These are phyloP conservation scores for Teratosphaeria epicoccoides DNA, from an alignment of 2,329 filamentous ascomycete genomes.

Conservation along the genomic window DNA sequence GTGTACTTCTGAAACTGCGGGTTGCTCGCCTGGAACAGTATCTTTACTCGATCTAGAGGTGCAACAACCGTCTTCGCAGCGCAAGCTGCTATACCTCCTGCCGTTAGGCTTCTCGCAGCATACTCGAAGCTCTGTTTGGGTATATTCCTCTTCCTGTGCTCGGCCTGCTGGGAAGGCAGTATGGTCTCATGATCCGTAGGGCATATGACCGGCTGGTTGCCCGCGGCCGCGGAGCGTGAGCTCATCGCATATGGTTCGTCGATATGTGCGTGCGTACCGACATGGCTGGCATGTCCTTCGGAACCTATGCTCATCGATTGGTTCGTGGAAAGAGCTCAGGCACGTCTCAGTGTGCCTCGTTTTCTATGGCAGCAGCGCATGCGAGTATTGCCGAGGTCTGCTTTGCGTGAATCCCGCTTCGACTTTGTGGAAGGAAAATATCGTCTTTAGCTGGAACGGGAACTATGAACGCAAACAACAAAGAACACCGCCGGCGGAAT, in stretches of 20 bases:
- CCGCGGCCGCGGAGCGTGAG: constrained; percentile 10
- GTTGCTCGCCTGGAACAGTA: constrained; percentile 92
- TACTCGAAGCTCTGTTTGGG: constrained; percentile 74
- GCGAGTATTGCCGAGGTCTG: neutral
- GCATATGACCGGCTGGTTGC: constrained; percentile 33
- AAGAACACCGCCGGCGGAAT: neutral
- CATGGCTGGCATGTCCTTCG: constrained; percentile 5
- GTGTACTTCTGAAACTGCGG: constrained; percentile 90
- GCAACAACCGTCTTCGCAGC: constrained; percentile 92
- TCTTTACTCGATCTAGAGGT: constrained; percentile 94
- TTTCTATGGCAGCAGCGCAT: neutral
- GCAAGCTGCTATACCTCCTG: constrained; percentile 84
- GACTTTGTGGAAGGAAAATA: no score
- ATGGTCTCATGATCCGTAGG: constrained; percentile 44
- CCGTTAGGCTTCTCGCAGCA: constrained; percentile 68
- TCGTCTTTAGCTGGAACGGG: neutral
- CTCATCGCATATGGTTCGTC: constrained; percentile 31
- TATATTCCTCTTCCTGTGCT: constrained; percentile 33
- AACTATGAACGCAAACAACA: neutral
- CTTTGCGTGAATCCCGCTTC: neutral
- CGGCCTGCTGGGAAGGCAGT: constrained; percentile 28
- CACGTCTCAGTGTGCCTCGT: neutral
- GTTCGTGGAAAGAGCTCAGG: neutral
- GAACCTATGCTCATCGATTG: neutral
- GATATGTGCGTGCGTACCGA: constrained; percentile 3